Base-by-base conservation (phyloP, 345 rosid species). In the Salix purpurea region DNA sequence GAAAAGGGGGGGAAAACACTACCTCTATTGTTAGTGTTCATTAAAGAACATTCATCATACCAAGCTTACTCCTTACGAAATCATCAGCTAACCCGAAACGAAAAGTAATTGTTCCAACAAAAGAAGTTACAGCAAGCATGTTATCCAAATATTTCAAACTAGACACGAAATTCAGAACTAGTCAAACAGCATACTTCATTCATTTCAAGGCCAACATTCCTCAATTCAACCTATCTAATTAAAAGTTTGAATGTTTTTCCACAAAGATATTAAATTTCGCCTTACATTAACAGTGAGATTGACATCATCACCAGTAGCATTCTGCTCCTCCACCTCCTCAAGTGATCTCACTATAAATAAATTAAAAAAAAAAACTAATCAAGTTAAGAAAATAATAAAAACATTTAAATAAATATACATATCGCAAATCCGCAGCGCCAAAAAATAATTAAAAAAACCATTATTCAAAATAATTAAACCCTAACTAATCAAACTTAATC, bases 211-310 rank as follows among this genome's bases (percentile, higher is more conserved):
- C 30, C 30, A 9, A 13, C 68, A 30, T 34, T 65, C 36, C 68
- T 24, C 7, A 65, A 30, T 34, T 24, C 21, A 65, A 30, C 68
- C 2, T 5, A 6, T 34, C 1, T 10, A 67, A 23, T 15, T 36
- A 28, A 32, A 8, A 46, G 40, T 14, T 15, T 15, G 8, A 36
- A 61, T 7, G 46, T 32, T 19, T 65, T 67, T 21, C 28, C 56
- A 21, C 44, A 65, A 66, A 71, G 50, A 64, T 18, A 36, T 58
- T 60, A 80, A 71, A 73, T 74, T 65, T 42, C 5, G 18, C 62
- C 88, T 81, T 83, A 89, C 94, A 72, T 67, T 73, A 72, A 66
- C 69, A 74, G 68, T 78, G 69, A 62, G n/a, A 74, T 42, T 69
- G 18, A 65, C 75, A 75, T 58, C 77, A 44, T 72, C 75, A 65